A percentile compares a stretch with the other conserved stretches of the same genome.
These are phyloP conservation scores for Tetracladium maxilliforme DNA, from an alignment of 2,329 filamentous ascomycete species.

Conservation along the genomic window DNA sequence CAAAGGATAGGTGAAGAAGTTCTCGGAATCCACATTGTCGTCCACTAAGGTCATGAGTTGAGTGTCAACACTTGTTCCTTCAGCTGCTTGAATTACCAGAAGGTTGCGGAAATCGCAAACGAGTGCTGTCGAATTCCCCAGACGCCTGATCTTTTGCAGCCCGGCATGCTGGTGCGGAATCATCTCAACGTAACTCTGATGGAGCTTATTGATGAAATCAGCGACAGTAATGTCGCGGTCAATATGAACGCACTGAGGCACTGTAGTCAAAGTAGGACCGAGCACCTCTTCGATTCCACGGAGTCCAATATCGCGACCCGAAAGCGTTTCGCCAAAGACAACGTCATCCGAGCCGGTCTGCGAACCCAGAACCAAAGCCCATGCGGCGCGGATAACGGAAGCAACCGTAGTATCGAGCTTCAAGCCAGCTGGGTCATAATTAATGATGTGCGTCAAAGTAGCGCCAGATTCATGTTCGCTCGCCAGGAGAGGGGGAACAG, in stretches of 20 bases:
- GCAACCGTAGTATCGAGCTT: no score
- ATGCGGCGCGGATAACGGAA: conserved; percentile 21
- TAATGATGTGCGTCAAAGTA: no score
- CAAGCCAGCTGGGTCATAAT: neutral
- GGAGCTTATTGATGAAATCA: conserved; percentile 26
- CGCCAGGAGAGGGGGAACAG: neutral
- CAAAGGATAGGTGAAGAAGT: no score
- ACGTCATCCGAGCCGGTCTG: conserved; percentile 19
- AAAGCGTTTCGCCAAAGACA: conserved; percentile 22
- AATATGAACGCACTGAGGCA: conserved; percentile 19
- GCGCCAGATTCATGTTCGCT: no score
- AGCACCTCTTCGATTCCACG: conserved; percentile 20
- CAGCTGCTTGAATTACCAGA: conserved; percentile 15
- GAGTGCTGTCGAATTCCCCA: conserved; percentile 18
- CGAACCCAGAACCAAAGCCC: conserved; percentile 18
- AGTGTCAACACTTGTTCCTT: no score
- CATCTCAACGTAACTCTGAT: conserved; percentile 26
- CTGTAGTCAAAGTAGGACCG: conserved; percentile 23
- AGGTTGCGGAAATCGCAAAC: conserved; percentile 22
- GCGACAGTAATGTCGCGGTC: conserved; percentile 12
- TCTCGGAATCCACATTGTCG: no score
- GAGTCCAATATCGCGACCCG: conserved; percentile 20
- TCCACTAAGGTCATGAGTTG: no score
- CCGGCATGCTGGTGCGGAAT: conserved; percentile 33
- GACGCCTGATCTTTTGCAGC: conserved; percentile 21